phyloP scores from a whole-genome alignment of 2,329 filamentous ascomycete species.

The Fusarium austroafricanum region DNA sequence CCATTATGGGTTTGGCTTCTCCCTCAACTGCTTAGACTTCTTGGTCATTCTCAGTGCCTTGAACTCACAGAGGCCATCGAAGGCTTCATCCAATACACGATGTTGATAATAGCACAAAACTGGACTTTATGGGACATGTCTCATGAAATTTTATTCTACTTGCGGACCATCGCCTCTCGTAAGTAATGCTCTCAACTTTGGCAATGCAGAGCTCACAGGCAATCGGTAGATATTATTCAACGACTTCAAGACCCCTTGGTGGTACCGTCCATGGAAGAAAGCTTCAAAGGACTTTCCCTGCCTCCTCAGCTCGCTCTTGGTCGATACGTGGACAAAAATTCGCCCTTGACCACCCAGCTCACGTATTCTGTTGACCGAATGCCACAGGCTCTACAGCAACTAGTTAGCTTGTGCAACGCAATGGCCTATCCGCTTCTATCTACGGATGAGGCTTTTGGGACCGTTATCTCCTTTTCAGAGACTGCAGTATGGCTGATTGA shows the following conservation, averaged over 20 bases:
- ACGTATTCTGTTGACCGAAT: slow-evolving; percentile 55
- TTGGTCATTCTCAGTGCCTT: slow-evolving; percentile 63
- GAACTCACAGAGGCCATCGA: slow-evolving; percentile 64
- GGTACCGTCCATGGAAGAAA: slow-evolving; percentile 45
- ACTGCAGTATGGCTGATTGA: slow-evolving; percentile 64
- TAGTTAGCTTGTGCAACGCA: slow-evolving; percentile 57
- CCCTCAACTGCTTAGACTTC: slow-evolving; percentile 67
- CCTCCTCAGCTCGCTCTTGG: slow-evolving; percentile 55
- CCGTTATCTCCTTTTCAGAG: slow-evolving; percentile 53
- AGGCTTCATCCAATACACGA: slow-evolving; percentile 62
- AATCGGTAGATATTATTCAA: slow-evolving; percentile 48
- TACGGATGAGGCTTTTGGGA: slow-evolving; percentile 49
- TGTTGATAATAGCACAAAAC: slow-evolving; percentile 58
- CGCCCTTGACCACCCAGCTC: slow-evolving; percentile 42
- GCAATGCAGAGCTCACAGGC: background rate
- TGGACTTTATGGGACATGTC: slow-evolving; percentile 62
- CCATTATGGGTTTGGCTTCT: slow-evolving; percentile 75
- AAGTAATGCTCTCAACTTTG: slow-evolving; percentile 38
- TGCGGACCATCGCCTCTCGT: slow-evolving; percentile 62
- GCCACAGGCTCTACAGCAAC: slow-evolving; percentile 61
- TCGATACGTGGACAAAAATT: slow-evolving; percentile 49
- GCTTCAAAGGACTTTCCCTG: slow-evolving; percentile 48
- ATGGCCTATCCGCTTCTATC: slow-evolving; percentile 56
- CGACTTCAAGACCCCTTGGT: slow-evolving; percentile 51
- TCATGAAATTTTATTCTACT: slow-evolving; percentile 58